Evolutionary conservation across 495 filamentous ascomycete species (phyloP), one percentile per base, ranked within the genome.

Genomic region (Neurospora intermedia): DNA sequence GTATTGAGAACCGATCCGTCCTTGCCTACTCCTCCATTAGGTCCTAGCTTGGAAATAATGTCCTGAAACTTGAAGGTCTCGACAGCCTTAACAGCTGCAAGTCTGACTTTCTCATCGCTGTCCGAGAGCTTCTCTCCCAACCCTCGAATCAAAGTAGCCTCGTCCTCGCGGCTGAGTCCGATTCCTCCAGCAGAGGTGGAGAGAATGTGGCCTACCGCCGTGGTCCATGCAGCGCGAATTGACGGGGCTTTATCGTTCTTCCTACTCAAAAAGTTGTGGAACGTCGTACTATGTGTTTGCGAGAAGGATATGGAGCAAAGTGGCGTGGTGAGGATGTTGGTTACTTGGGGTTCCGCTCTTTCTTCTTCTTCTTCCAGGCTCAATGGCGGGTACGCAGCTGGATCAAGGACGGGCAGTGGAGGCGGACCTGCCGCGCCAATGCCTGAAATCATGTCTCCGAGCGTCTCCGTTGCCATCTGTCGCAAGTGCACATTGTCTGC

Each of bases 391-490:
- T 94, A 97, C 43, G 90, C 89, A 3, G 90, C 85, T 43, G 94
- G 91, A 78, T 98, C 92, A 78, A 96, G 88, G 9, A 85, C 80
- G 16, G 91, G 88, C 27, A 89, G 82, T 10, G 91, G 89, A 31
- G 93, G 93, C 70, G 91, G 92, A 3, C 94, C 94, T 74, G 93
- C 92, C 74, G 94, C 91, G 72, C 94, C 94, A 78, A 97, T 94
- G 11, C 94, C 94, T 27, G 94, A 89, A 20, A 96, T 89, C 82
- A 99, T 93, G 77, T 98, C 96, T 41, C 96, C 96, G 40, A 99
- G 87, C 0, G 96, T 98, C 80, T 98, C 92, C 0, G 94, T 96
- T 11, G 94, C 95, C 35, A 98, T 84, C 48, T 93, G 85, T 42
- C 96, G 91, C 23, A 99, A 81, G 73, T 94, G 89, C 4, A 93